A percentile compares a stretch with the other conserved stretches of the same genome.
These are phyloP conservation scores for Suhomyces emberorum DNA, from an alignment of 805 yeast species.

Conservation along the genomic window DNA sequence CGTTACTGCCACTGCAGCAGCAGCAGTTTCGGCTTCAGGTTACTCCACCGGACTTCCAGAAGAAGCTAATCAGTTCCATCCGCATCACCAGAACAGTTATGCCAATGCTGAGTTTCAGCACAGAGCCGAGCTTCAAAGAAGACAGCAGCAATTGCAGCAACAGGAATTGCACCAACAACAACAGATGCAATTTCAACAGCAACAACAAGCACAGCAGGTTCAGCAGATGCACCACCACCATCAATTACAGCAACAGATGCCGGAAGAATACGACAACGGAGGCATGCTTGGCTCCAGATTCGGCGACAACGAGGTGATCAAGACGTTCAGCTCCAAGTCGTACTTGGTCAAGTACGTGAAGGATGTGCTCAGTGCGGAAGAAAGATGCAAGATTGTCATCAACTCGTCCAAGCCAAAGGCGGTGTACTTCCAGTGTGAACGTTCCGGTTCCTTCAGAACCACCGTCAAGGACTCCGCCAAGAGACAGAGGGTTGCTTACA, in stretches of 20 bases:
- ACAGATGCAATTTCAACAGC: conserved; percentile 11
- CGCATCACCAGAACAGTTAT: conserved; percentile 12
- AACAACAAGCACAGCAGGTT: conserved; percentile 16
- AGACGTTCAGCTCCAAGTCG: conserved; percentile 14
- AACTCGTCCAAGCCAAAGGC: conserved; percentile 48
- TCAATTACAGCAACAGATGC: conserved; percentile 7
- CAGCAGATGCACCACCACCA: conserved; percentile 15
- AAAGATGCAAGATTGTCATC: conserved; percentile 42
- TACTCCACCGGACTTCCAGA: conserved; percentile 7
- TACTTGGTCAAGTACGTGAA: conserved; percentile 31
- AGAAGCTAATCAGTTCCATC: conserved; percentile 11
- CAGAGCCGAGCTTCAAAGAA: conserved; percentile 17
- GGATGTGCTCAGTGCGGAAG: conserved; percentile 33
- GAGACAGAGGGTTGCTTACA: conserved; percentile 46
- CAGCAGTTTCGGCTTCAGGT: conserved; percentile 10
- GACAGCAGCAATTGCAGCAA: conserved; percentile 16
- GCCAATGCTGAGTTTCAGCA: conserved; percentile 18
- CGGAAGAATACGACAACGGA: conserved; percentile 12
- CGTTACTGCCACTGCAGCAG: conserved; percentile 17
- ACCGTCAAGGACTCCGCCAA: conserved; percentile 45
- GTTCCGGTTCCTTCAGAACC: conserved; percentile 44
- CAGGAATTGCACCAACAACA: conserved; percentile 15
- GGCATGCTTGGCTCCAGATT: conserved; percentile 14
- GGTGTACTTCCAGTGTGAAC: conserved; percentile 45
- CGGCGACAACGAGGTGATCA: conserved; percentile 14